Evolutionary conservation across 331 rosid genomes (phyloP).

Genomic region (Pyrus hybrid): DNA sequence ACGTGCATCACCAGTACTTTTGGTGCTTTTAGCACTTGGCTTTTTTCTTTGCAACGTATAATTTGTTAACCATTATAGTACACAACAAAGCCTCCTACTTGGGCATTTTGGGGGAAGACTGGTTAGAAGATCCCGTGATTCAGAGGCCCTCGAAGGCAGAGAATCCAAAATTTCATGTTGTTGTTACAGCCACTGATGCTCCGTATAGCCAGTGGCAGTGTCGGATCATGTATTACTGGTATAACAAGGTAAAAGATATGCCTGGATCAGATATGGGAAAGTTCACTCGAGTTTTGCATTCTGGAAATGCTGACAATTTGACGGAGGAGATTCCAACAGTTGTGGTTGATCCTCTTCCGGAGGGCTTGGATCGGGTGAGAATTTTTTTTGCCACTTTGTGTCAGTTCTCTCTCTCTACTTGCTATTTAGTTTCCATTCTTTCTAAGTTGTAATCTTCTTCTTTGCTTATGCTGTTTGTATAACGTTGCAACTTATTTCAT

Average conservation of each 20-base stretch:
- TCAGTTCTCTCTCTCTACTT: background rate
- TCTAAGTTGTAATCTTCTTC: background rate
- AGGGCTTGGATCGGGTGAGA: conserved; percentile 74
- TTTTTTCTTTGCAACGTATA: conserved; percentile 56
- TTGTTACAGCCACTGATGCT: conserved; percentile 72
- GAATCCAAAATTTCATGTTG: conserved; percentile 53
- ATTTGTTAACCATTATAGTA: conserved; percentile 40
- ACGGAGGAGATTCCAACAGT: conserved; percentile 75
- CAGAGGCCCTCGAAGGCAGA: conserved; percentile 10
- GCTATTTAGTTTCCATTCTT: background rate
- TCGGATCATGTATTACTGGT: conserved; percentile 87
- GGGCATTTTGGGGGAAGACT: conserved; percentile 25
- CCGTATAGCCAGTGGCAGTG: conserved; percentile 89
- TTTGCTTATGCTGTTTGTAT: background rate
- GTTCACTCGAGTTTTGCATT: conserved; percentile 71
- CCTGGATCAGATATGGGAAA: conserved; percentile 83
- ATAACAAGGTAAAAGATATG: conserved; percentile 55
- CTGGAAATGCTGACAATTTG: conserved; percentile 57
- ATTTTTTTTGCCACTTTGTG: background rate
- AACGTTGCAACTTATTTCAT: background rate
- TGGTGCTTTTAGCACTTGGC: conserved; percentile 54
- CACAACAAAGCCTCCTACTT: conserved; percentile 32
- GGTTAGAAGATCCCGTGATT: conserved; percentile 25
- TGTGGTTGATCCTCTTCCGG: conserved; percentile 85
- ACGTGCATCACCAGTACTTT: conserved; percentile 39